Conservation (phyloP, 345 rosid species). For the Raphanus sativus region DNA sequence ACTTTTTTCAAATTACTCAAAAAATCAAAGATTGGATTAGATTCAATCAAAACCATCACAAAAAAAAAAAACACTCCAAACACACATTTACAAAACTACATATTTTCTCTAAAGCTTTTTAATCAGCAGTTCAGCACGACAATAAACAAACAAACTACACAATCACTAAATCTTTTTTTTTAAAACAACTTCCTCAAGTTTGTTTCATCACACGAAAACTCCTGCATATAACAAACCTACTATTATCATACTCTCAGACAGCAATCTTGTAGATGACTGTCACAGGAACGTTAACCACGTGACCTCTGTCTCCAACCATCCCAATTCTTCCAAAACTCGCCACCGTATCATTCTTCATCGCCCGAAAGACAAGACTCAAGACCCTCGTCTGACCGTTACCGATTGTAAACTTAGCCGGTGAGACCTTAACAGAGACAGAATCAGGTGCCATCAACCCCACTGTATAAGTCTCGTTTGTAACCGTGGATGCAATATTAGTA, state of each 20-base stretch:
- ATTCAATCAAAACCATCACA: conserved; percentile 16
- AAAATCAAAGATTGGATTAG: conserved; percentile 17
- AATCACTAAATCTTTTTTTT: conserved; percentile 1
- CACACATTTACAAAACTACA: conserved; percentile 33
- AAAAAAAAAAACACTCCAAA: not conserved
- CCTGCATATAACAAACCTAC: conserved; percentile 7
- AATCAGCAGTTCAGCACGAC: conserved; percentile 19
- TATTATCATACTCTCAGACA: conserved; percentile 2
- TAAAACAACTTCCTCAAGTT: conserved; percentile 20
- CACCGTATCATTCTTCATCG: conserved; percentile 45
- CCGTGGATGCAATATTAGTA: conserved; percentile 52
- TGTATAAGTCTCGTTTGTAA: conserved; percentile 51
- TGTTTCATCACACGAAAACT: conserved; percentile 31
- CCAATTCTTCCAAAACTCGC: conserved; percentile 85
- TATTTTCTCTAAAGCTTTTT: conserved; percentile 16
- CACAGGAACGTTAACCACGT: conserved; percentile 72
- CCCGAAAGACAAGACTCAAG: conserved; percentile 48
- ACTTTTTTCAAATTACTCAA: not conserved
- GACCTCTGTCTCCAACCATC: conserved; percentile 71
- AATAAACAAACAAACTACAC: not conserved
- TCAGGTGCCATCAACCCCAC: conserved; percentile 80
- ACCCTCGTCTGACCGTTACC: conserved; percentile 54
- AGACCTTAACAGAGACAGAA: conserved; percentile 65
- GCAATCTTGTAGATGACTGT: conserved; percentile 54
- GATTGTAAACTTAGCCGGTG: conserved; percentile 61